Base-by-base conservation (phyloP, 805 yeast species). In the Ogataea sp. region DNA sequence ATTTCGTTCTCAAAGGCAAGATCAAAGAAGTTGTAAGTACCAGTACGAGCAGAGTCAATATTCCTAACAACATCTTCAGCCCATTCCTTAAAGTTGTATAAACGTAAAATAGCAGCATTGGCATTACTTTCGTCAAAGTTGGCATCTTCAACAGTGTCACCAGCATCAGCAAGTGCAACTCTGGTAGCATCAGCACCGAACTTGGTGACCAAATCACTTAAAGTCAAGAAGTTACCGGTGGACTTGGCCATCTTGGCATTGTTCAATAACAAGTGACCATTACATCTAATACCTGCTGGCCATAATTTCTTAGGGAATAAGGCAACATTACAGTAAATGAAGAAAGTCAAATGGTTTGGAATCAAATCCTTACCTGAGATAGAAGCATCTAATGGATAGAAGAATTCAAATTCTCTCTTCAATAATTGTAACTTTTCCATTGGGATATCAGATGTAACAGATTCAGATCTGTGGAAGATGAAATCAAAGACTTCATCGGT, bases 231-330 rank as follows among this genome's bases (percentile, higher is more conserved):
- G 70, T 93, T 93, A 66, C 98, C 98, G 25, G 97, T 90, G 25
- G 95, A 83, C 64, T 93, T 93, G 40, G 97, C 81, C 98, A 93
- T 93, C 75, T 93, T 93, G 53, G 90, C 93, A 60, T 93, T 90
- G 70, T 93, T 93, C 62, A 93, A 75, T 72, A 93, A 64, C 67
- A 93, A 75, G 61, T 93, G 98, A 50, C 98, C 98, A 55, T 93
- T 93, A 47, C 85, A 84, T 66, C 98, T 82, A 47, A 93, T 74
- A 61, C 97, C 96, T 51, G 64, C 73, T 46, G 97, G 98, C 97
- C 97, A 93, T 71, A 75, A 77, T 52, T 73, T 70, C 70, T 79
- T 82, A 39, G 93, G 93, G 83, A 93, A 93, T 41, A 93, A 62
- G 14, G 97, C 97, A 51, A 85, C 88, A 59, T 90, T 95, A 39